Base-by-base conservation (phyloP, 108 stramenopile species). In the Cyclotella distinguenda region DNA sequence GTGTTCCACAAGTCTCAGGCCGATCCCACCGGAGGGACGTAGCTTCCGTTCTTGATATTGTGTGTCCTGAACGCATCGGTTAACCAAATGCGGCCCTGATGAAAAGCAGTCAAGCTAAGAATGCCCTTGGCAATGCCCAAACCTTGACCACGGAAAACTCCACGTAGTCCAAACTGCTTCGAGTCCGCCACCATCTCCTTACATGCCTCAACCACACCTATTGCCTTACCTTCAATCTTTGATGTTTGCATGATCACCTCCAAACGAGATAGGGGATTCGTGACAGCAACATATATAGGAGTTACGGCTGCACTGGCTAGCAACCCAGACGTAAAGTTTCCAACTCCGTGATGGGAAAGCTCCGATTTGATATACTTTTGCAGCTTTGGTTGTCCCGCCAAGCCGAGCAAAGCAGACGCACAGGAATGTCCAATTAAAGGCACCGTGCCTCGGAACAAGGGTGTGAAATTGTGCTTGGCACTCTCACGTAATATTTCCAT, bases 191-290 rank as follows among this genome's bases (percentile, higher is more conserved):
- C 68, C 63, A 95, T 72, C 75, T 95, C 94, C 76, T 86, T 88
- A 46, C 86, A 71, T 16, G 94, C 94, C 32, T 83, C 88, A 11
- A 78, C 47, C 31, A 91, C 81, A 38, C 79, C 68, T 64, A 90
- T 90, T n/a, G 84, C 53, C 74, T 95, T 95, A 32, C 94, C 94
- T 43, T 84, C 72, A 74, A 95, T 91, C 61, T 86, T 80, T 58
- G 69, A 83, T 15, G 94, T 95, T 79, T 95, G 94, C 94, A 95
- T 95, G 61, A 95, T 95, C 53, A 95, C 94, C 72, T 95, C 94
- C 56, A 95, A 72, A 58, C 94, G 81, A 47, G 77, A 79, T 10
- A 95, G 77, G 22, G 94, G 94, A 56, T 95, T 95, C 13, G 94
- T 95, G 28, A 95, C 90, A 10, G 85, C 83, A 23, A 95, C 91